phyloP scores from a whole-genome alignment of 2,329 filamentous ascomycete species.

The Bipolaris sorokiniana region DNA sequence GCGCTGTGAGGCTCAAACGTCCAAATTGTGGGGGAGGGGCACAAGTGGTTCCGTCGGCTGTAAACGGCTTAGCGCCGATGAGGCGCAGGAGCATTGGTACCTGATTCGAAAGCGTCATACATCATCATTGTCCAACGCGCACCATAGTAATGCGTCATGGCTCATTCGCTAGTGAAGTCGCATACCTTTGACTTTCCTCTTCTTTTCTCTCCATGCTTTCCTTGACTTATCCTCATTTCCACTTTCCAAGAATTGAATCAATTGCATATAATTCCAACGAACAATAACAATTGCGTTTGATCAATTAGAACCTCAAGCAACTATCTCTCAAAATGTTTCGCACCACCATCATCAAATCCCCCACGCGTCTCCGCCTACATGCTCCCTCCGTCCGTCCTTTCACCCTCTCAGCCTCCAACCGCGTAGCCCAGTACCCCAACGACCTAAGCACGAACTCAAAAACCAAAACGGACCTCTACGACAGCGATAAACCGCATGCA shows the following conservation, averaged over 20 bases:
- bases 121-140: slow-evolving; percentile 24
- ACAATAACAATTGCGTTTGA: neutral
- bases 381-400: slow-evolving; percentile 19
- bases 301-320: neutral
- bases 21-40: slow-evolving; percentile 24
- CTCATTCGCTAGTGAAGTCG: slow-evolving; percentile 1
- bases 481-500: slow-evolving; percentile 35
- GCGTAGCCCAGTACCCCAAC: slow-evolving; percentile 23
- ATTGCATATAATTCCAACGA: neutral
- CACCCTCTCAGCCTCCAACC: slow-evolving; percentile 19
- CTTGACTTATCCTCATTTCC: neutral
- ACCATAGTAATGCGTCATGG: slow-evolving; percentile 25
- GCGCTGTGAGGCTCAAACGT: slow-evolving; percentile 25
- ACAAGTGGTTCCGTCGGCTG: neutral
- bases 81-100: slow-evolving; percentile 7
- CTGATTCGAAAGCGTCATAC: slow-evolving; percentile 28
- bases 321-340: slow-evolving; percentile 19
- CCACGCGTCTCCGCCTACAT: slow-evolving; percentile 10
- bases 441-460: slow-evolving; percentile 28
- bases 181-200: neutral
- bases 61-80: slow-evolving; percentile 7
- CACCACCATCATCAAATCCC: slow-evolving; percentile 16
- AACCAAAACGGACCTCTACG: slow-evolving; percentile 32
- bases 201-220: neutral
- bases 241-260: neutral